These are phyloP conservation scores for Rheum nobile DNA, from an alignment of 148 eudicot species.

Conservation along the genomic window DNA sequence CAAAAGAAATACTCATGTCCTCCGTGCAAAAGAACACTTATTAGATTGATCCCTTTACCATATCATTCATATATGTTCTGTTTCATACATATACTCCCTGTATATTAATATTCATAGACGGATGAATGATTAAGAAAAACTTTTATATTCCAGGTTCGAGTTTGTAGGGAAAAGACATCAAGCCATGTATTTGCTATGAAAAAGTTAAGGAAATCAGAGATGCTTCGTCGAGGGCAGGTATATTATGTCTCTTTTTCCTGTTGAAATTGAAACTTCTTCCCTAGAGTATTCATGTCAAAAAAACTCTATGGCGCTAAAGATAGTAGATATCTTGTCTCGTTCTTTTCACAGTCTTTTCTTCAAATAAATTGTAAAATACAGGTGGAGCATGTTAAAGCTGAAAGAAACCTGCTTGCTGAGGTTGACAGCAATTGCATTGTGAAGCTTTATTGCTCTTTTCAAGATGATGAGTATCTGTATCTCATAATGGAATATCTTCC, in stretches of 20 bases:
- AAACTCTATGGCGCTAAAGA: neutral
- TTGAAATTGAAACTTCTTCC: neutral
- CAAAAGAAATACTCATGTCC: neutral
- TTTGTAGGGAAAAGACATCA: constrained; percentile 25
- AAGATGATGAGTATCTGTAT: constrained; percentile 29
- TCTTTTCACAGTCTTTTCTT: neutral
- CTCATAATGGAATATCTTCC: constrained; percentile 39
- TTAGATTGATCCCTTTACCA: neutral
- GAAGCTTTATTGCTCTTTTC: constrained; percentile 26
- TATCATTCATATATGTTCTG: neutral
- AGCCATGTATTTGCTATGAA: constrained; percentile 27
- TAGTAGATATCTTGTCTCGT: neutral
- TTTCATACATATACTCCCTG: neutral
- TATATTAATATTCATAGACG: neutral
- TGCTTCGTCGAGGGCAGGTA: constrained; percentile 34
- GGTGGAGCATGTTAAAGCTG: constrained; percentile 36
- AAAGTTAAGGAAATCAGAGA: constrained; percentile 27
- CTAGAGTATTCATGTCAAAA: neutral
- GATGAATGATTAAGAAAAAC: neutral
- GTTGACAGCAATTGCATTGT: constrained; percentile 31
- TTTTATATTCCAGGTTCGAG: constrained; percentile 18
- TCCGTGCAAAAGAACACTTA: neutral
- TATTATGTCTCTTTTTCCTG: neutral
- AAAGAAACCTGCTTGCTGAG: constrained; percentile 30
- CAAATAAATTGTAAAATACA: neutral